phyloP scores from a whole-genome alignment of 768 basidiomycete genomes.

The Boletus bicolor region DNA sequence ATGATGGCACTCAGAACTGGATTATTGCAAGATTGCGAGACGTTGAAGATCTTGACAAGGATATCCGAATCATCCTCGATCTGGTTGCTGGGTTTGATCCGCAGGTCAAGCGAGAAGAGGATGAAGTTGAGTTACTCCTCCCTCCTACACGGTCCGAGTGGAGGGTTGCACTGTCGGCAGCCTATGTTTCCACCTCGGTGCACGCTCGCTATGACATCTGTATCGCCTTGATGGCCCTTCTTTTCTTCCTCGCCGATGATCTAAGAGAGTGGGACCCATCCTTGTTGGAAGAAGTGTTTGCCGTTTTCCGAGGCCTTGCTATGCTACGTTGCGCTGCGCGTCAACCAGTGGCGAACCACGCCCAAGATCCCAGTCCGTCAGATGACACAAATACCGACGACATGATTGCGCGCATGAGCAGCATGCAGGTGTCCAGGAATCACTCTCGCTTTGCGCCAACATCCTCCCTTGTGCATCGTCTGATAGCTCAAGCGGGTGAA shows the following conservation, averaged over 20 bases:
- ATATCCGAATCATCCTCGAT: conserved; percentile 58
- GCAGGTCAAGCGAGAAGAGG: conserved; percentile 72
- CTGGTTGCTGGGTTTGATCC: conserved; percentile 68
- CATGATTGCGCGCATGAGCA: conserved; percentile 58
- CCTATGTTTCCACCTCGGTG: conserved; percentile 60
- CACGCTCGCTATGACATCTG: conserved; percentile 76
- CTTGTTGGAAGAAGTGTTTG: conserved; percentile 69
- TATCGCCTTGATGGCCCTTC: conserved; percentile 58
- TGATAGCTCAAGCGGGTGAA: conserved; percentile 52
- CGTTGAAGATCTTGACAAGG: conserved; percentile 53
- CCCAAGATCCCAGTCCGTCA: conserved; percentile 31
- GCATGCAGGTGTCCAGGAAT: conserved; percentile 65
- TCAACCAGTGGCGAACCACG: conserved; percentile 50
- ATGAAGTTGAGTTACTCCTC: conserved; percentile 55
- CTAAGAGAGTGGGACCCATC: conserved; percentile 62
- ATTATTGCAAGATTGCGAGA: conserved; percentile 56
- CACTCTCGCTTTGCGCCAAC: conserved; percentile 47
- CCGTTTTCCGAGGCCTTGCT: conserved; percentile 73
- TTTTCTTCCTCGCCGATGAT: conserved; percentile 70
- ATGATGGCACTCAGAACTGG: conserved; percentile 60
- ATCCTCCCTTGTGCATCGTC: conserved; percentile 60
- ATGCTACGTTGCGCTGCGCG: conserved; percentile 61
- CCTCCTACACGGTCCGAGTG: conserved; percentile 58
- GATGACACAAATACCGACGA: conserved; percentile 55
- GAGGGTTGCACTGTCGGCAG: conserved; percentile 57